A percentile compares a stretch with the other conserved stretches of the same genome.
Evolutionary conservation across 208 protist genomes (phyloP).

Genomic region (Leishmania major): DNA sequence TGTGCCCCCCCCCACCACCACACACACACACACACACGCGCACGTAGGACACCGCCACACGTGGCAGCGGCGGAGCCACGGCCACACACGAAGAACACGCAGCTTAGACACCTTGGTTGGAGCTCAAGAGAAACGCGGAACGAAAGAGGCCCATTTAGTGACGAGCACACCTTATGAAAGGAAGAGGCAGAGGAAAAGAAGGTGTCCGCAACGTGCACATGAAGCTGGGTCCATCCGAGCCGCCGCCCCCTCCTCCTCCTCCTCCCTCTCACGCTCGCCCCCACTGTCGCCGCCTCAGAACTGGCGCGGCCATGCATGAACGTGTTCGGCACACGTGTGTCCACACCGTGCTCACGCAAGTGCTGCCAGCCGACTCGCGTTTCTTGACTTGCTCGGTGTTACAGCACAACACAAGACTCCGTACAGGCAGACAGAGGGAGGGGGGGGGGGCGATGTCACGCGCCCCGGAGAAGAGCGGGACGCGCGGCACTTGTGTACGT

Average conservation of each 20-base stretch:
- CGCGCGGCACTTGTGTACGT: neutral
- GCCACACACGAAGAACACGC: neutral
- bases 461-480: neutral
- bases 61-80: neutral
- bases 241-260: neutral
- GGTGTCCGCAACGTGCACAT: neutral
- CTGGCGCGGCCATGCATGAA: no score
- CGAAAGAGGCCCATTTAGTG: neutral
- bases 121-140: neutral
- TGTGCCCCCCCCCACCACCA: neutral
- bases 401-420: neutral
- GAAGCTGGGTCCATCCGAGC: neutral
- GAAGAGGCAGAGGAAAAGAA: neutral
- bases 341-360: no score
- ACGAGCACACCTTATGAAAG: neutral
- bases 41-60: neutral
- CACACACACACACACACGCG: no score
- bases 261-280: neutral
- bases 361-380: no score
- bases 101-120: no score
- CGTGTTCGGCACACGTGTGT: no score
- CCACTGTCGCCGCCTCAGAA: no score
- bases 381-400: no score
- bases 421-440: neutral
- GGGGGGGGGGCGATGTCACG: neutral